Evolutionary conservation across 306 rosid genomes (phyloP), one percentile per base, ranked within the genome.

Genomic region (Betula pendula): DNA sequence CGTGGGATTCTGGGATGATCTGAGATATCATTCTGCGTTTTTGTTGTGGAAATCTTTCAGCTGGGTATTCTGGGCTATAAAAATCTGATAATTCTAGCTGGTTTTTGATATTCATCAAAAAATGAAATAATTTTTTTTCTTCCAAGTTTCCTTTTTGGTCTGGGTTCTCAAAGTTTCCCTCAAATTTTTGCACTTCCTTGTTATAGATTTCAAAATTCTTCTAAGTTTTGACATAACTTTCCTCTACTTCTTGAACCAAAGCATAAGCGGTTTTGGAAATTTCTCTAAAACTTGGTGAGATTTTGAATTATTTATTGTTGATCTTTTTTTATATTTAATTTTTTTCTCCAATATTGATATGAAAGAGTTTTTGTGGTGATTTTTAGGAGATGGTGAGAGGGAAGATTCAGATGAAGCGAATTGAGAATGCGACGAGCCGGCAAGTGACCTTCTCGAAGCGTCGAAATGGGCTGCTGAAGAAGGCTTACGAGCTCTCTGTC

Each of bases 401-500:
- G 65, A 91, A 89, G 84, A 65, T 88, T 71, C 69, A 90, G 80
- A 80, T 90, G 89, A 87, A 83, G 75, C 65, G 71, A 68, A 90
- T 90, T 6, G 96, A 90, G 76, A 81, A 90, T 51, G 79, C 81
- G 8, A 76, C 83, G 3, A 90, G 71, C 74, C 78, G 96, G 49
- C 92, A 88, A 75, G 96, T 87, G 72, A 87, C 94, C 0, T 89
- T 91, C 71, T 81, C 92, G 3, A 89, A 91, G 84, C 84, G 94
- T 13, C 35, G 88, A 81, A 81, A 35, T 27, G 96, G 96, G 60
- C 77, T 87, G 51, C 59, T 90, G 60, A 90, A 88, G 88, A 90
- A 90, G 48, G 96, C 96, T 17, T 69, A 55, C 50, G 96, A 91
- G 81, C 88, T 91, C 52, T 89, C 92, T 0, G 88, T 91, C 29